Conservation (phyloP, 108 stramenopile species). For the Halocafeteria seosinensis region DNA sequence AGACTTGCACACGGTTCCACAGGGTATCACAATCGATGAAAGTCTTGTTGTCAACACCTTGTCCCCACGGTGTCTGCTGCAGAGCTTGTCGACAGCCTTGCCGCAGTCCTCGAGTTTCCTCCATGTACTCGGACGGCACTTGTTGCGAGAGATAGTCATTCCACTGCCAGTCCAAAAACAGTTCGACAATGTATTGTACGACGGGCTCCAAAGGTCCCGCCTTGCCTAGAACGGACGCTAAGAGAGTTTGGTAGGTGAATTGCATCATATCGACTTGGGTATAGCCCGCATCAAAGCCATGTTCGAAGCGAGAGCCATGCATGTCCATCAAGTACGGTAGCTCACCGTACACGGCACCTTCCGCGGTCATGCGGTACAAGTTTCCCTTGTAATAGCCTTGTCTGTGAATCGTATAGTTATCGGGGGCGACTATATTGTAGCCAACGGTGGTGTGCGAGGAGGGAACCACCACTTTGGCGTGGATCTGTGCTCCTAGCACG, state of each 20-base stretch:
- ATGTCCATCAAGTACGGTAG: background rate
- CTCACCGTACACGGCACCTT: background rate
- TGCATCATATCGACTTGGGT: background rate
- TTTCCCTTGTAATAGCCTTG: background rate
- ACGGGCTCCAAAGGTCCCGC: background rate
- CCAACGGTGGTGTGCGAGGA: no score
- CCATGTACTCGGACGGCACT: background rate
- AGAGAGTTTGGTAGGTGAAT: background rate
- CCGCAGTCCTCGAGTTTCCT: constrained; percentile 1
- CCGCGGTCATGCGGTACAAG: background rate
- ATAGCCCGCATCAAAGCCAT: background rate
- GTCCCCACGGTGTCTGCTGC: no score
- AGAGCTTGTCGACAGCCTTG: no score
- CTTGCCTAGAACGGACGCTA: background rate
- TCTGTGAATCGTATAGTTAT: background rate
- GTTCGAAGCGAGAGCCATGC: background rate
- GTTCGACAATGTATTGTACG: background rate
- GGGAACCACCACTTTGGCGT: no score
- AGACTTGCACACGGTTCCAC: background rate
- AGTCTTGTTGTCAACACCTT: no score
- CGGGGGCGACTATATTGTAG: background rate
- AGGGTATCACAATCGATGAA: background rate
- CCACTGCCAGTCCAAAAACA: constrained; percentile 14
- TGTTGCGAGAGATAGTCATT: constrained; percentile 2
- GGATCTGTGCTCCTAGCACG: no score